A percentile compares a stretch with the other conserved stretches of the same genome.
phyloP scores from a whole-genome alignment of 2,329 filamentous ascomycete genomes.

The Trichoderma afroharzianum region DNA sequence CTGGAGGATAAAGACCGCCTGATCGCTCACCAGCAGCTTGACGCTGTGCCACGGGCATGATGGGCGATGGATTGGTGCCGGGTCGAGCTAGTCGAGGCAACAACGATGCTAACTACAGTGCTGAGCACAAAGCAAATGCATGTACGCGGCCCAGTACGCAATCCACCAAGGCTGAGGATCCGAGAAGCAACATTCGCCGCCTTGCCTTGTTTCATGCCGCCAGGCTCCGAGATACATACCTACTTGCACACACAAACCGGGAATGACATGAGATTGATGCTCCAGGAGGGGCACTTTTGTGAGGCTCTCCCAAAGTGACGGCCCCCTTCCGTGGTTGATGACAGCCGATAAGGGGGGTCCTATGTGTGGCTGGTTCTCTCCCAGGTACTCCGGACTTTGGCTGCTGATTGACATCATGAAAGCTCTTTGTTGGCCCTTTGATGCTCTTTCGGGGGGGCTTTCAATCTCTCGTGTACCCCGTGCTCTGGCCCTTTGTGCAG shows the following conservation, averaged over 20 bases:
- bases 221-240: background rate
- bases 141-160: constrained; percentile 16
- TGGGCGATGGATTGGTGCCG: background rate
- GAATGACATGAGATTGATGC: background rate
- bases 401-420: background rate
- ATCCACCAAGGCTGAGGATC: constrained; percentile 8
- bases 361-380: constrained; percentile 1
- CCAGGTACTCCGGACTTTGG: background rate
- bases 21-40: background rate
- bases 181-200: background rate
- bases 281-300: constrained; percentile 11
- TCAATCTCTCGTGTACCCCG: background rate
- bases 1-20: constrained; percentile 10
- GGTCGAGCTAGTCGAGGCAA: constrained; percentile 4
- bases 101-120: background rate
- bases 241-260: background rate
- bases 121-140: background rate
- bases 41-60: background rate
- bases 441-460: background rate
- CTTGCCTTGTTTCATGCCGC: background rate
- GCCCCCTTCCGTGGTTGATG: background rate
- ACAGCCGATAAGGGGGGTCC: constrained; percentile 12
- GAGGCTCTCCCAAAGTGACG: constrained; percentile 6
- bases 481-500: background rate
- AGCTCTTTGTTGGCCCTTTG: background rate